phyloP scores from a whole-genome alignment of 2,329 filamentous ascomycete species.

The Sphaerulina populicola region DNA sequence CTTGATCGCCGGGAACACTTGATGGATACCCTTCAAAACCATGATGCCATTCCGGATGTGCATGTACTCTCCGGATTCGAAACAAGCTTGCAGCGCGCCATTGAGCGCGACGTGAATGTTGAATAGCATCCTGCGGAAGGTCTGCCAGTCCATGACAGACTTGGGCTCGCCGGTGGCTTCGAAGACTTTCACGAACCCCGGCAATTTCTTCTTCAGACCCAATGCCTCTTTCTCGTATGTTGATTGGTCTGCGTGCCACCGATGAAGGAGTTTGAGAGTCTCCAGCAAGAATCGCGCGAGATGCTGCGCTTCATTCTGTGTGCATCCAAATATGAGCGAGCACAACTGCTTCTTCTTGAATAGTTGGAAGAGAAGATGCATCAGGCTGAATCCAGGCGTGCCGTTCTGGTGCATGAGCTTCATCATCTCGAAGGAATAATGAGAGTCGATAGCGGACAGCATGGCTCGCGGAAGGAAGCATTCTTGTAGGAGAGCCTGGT shows the following conservation, averaged over 20 bases:
- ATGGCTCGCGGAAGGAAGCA: constrained; percentile 85
- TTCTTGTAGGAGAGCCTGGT: constrained; percentile 73
- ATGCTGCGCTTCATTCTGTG: constrained; percentile 82
- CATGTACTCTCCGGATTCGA: constrained; percentile 85
- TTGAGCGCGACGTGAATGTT: constrained; percentile 84
- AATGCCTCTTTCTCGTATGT: constrained; percentile 77
- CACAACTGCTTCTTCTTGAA: constrained; percentile 76
- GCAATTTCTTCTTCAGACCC: constrained; percentile 55
- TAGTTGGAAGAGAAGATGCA: constrained; percentile 72
- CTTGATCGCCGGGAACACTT: constrained; percentile 80
- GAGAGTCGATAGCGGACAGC: constrained; percentile 75
- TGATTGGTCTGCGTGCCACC: constrained; percentile 72
- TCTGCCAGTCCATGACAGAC: constrained; percentile 69
- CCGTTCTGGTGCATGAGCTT: constrained; percentile 79
- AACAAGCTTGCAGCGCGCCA: constrained; percentile 68
- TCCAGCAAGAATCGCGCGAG: constrained; percentile 85
- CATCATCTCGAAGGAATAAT: constrained; percentile 79
- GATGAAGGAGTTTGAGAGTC: constrained; percentile 66
- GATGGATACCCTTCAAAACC: constrained; percentile 69
- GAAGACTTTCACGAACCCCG: constrained; percentile 72
- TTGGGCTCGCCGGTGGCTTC: constrained; percentile 54
- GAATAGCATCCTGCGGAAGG: constrained; percentile 76
- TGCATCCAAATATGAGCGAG: constrained; percentile 78
- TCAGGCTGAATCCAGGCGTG: constrained; percentile 76
- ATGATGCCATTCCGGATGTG: constrained; percentile 94